Evolutionary conservation across 768 basidiomycete species (phyloP).

Genomic region (Zangia roseola): DNA sequence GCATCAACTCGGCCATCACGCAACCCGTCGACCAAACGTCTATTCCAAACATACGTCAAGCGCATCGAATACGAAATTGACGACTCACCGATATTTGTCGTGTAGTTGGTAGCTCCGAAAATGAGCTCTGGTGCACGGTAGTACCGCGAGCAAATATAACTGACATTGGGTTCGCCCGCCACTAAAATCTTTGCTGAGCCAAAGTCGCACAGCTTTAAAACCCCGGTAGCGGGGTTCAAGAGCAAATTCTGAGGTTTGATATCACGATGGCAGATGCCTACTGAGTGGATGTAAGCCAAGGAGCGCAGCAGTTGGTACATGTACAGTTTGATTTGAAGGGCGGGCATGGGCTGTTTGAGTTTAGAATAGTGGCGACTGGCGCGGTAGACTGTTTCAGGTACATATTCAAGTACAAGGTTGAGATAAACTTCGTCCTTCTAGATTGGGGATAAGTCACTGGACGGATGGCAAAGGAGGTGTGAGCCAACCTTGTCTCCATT

Average conservation of each 20-base stretch:
- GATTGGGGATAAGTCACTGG: conserved; percentile 4
- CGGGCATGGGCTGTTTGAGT: conserved; percentile 99
- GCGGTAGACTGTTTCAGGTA: conserved; percentile 98
- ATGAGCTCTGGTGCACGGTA: conserved; percentile 99
- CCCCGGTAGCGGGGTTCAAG: conserved; percentile 93
- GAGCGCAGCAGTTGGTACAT: conserved; percentile 99
- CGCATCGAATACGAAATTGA: neutral
- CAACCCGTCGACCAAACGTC: conserved; percentile 99
- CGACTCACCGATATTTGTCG: conserved; percentile 93
- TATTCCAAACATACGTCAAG: conserved; percentile 30
- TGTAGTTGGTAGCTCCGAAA: conserved; percentile 99
- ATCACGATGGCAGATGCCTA: conserved; percentile 99
- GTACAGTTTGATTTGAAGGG: conserved; percentile 99
- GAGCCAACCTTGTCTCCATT: conserved; percentile 93
- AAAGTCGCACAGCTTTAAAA: conserved; percentile 98
- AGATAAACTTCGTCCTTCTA: conserved; percentile 99
- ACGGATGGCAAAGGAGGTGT: conserved; percentile 3
- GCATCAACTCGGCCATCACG: conserved; percentile 99
- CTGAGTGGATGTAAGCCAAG: conserved; percentile 97
- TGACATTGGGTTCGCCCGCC: conserved; percentile 97
- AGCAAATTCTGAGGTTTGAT: conserved; percentile 99
- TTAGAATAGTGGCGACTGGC: conserved; percentile 99
- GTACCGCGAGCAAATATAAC: conserved; percentile 99
- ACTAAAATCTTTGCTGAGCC: conserved; percentile 98
- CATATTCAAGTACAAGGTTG: conserved; percentile 98